Conservation (phyloP, 495 filamentous ascomycete genomes). For the Penicillium coffeae region DNA sequence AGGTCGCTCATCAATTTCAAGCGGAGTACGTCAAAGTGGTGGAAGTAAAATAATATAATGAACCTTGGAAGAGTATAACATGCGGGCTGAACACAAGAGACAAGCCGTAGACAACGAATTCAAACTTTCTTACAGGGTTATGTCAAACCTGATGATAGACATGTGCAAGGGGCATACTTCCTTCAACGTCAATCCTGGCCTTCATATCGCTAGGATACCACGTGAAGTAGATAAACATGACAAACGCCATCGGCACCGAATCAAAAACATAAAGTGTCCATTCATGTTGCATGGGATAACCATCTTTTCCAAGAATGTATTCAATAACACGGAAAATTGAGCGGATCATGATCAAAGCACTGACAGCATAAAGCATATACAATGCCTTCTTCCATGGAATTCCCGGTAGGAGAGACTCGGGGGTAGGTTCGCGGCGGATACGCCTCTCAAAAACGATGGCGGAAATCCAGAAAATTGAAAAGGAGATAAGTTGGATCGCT, state of each 20-base stretch:
- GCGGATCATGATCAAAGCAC: conserved; percentile 52
- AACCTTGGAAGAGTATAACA: no score
- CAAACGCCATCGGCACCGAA: conserved; percentile 44
- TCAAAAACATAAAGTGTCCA: conserved; percentile 16
- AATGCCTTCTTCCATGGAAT: conserved; percentile 47
- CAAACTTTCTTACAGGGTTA: no score
- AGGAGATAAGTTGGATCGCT: conserved; percentile 31
- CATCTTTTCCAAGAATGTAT: conserved; percentile 49
- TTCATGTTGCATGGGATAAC: conserved; percentile 39
- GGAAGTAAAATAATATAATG: no score
- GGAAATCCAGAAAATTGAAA: conserved; percentile 32
- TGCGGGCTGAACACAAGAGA: no score
- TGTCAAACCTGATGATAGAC: no score
- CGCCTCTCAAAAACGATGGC: conserved; percentile 26
- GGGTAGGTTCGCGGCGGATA: conserved; percentile 18
- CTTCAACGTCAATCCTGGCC: background rate
- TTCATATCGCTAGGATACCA: conserved; percentile 8
- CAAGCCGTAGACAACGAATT: no score
- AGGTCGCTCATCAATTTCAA: no score
- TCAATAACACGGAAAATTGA: conserved; percentile 58
- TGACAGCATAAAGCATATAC: conserved; percentile 46
- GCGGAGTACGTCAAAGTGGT: no score
- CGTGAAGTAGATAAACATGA: conserved; percentile 43
- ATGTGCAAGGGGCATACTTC: conserved; percentile 9
- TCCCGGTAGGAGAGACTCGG: background rate